Percentiles rank a stretch among this genome's conserved stretches.
These are phyloP conservation scores for Wolfiporia cocos DNA, from an alignment of 1,284 basidiomycete species.

Conservation along the genomic window DNA sequence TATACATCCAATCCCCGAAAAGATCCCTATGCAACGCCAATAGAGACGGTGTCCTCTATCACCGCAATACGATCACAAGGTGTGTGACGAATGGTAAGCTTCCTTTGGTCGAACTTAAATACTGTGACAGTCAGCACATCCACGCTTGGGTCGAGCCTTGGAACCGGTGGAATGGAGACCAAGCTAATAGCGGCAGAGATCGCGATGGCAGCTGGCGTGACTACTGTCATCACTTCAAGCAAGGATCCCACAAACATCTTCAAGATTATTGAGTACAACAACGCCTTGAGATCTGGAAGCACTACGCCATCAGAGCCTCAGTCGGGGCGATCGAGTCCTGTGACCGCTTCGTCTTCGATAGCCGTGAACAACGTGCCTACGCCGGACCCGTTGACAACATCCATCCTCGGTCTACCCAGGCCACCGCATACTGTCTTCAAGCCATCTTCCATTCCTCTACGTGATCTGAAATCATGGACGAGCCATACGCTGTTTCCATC, in stretches of 20 bases:
- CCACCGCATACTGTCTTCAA: slow-evolving; percentile 89
- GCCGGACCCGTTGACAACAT: slow-evolving; percentile 8
- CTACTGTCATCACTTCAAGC: slow-evolving; percentile 87
- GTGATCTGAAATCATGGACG: slow-evolving; percentile 95
- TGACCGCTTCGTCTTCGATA: slow-evolving; percentile 11
- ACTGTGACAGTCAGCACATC: slow-evolving; percentile 72
- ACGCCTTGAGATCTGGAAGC: slow-evolving; percentile 29
- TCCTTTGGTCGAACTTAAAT: not conserved
- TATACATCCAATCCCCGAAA: slow-evolving; percentile 95
- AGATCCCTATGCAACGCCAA: slow-evolving; percentile 76
- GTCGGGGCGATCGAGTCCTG: slow-evolving; percentile 36
- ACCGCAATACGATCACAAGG: slow-evolving; percentile 78
- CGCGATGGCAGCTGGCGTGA: slow-evolving; percentile 93
- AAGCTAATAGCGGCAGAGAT: slow-evolving; percentile 98
- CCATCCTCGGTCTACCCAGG: slow-evolving; percentile 19
- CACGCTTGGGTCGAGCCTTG: slow-evolving; percentile 88
- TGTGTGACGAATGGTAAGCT: slow-evolving; percentile 23
- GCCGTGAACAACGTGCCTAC: slow-evolving; percentile 7
- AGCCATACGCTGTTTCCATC: slow-evolving; percentile 87
- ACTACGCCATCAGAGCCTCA: slow-evolving; percentile 23
- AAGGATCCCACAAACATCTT: slow-evolving; percentile 77
- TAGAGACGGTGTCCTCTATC: slow-evolving; percentile 83
- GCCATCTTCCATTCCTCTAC: slow-evolving; percentile 68
- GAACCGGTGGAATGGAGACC: slow-evolving; percentile 99
- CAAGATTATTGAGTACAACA: slow-evolving; percentile 76